Evolutionary conservation across 1,284 basidiomycete species (phyloP).

Genomic region (Leccinum solheimii): DNA sequence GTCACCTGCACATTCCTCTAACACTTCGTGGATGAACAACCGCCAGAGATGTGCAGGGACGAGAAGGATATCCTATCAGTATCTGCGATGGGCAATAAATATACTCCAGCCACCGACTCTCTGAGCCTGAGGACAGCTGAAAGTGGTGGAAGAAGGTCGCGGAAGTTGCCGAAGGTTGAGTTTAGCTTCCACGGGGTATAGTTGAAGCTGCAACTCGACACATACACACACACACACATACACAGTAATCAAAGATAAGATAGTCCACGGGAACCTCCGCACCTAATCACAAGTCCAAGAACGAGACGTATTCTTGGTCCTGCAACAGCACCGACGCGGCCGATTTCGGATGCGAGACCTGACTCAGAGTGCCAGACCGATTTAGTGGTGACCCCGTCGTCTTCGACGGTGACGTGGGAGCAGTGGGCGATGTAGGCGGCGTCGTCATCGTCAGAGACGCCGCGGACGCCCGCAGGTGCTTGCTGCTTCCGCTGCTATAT

Average conservation of each 20-base stretch:
- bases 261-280: neutral
- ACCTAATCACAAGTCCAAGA: slow-evolving; percentile 27
- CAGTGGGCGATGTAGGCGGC: neutral
- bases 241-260: neutral
- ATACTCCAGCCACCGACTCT: too few species aligned
- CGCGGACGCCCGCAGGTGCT: neutral
- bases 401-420: neutral
- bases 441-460: neutral
- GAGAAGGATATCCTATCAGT: neutral
- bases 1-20: neutral
- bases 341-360: neutral
- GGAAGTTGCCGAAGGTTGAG: neutral
- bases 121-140: too few species aligned
- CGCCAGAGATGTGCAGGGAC: neutral
- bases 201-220: neutral
- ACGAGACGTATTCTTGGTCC: slow-evolving; percentile 30
- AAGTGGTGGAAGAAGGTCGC: neutral
- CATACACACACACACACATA: neutral
- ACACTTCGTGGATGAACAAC: neutral
- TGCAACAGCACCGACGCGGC: slow-evolving; percentile 16
- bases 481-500: neutral
- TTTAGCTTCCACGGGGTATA: neutral
- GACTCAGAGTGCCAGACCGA: neutral
- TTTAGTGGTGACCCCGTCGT: neutral
- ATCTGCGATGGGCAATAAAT: neutral